Evolutionary conservation across 352 stramenopile genomes (phyloP), one percentile per base, ranked within the genome.

Genomic region (Lagenidium sp.): DNA sequence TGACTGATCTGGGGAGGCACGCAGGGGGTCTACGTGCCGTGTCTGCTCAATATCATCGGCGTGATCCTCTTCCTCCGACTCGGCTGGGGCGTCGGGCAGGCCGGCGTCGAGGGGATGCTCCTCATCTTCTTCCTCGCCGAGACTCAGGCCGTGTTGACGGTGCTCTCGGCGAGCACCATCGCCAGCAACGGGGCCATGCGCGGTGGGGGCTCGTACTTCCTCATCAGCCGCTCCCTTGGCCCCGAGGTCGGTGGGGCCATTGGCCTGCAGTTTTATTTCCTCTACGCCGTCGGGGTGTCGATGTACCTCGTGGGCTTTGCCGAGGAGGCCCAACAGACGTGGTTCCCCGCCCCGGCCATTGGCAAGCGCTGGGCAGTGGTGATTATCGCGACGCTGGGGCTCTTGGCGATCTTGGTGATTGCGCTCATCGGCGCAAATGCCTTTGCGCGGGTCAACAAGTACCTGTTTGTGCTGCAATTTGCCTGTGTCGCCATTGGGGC

Each of bases 61-160:
- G 82, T 96, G 21, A 91, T 96, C 36, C 50, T 96, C 18, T 96
- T 95, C 50, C 73, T 95, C 10, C 79, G 82, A 4, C 71, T 95
- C 15, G 76, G 79, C 4, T 92, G 73, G 71, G 86, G 87, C 28
- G 66, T 90, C 3, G 83, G 75, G 0, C 85, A 96, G 53, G 85
- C 85, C 0, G 85, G 85, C 4, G 66, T 74, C 10, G 47, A 86
- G 19, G 84, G 73, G 29, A 83, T 89, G 39, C 23, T 76, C 5
- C 63, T 80, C 4, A 95, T 90, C 18, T 72, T 92, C 38, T 64
- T 86, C 39, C 47, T 78, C 34, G 63, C 71, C 13, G 76, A 85
- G 39, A 24, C 60, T 16, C 64, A 86, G 31, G 70, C 76, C 2
- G 50, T 86, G 22, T 59, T 92, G 25, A 96, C 85, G 2, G 75